phyloP scores from a whole-genome alignment of 2,329 filamentous ascomycete genomes.

The Colletotrichum sp. region DNA sequence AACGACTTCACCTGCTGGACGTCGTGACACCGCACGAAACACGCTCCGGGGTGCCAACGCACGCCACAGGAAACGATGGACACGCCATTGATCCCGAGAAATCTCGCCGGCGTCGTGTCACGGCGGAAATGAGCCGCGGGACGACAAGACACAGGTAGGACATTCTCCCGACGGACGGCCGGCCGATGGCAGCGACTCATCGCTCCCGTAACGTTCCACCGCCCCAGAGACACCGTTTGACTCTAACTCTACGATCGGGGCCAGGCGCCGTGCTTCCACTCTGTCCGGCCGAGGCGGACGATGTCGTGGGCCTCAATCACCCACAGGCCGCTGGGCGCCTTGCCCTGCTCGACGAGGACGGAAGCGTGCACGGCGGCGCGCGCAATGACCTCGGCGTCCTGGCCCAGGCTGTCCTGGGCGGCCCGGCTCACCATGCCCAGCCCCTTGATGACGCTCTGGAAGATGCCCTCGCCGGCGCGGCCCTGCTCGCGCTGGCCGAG shows the following conservation, averaged over 20 bases:
- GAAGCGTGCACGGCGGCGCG: slow-evolving; percentile 68
- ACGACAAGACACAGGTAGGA: background rate
- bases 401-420: slow-evolving; percentile 70
- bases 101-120: background rate
- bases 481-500: slow-evolving; percentile 70
- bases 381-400: slow-evolving; percentile 77
- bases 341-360: slow-evolving; percentile 61
- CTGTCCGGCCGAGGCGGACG: slow-evolving; percentile 67
- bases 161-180: background rate
- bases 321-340: slow-evolving; percentile 66
- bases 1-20: background rate
- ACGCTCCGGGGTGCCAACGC: background rate
- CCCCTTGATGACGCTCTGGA: slow-evolving; percentile 59
- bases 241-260: slow-evolving; percentile 7
- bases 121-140: background rate
- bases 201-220: background rate
- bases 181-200: background rate
- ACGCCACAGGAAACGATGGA: background rate
- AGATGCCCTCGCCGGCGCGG: slow-evolving; percentile 61
- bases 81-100: background rate
- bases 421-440: slow-evolving; percentile 59
- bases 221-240: background rate
- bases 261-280: slow-evolving; percentile 47
- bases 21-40: background rate
- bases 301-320: slow-evolving; percentile 66